Evolutionary conservation across 139 green algal genomes (phyloP).

Genomic region (Raphidocelis subcapitata): DNA sequence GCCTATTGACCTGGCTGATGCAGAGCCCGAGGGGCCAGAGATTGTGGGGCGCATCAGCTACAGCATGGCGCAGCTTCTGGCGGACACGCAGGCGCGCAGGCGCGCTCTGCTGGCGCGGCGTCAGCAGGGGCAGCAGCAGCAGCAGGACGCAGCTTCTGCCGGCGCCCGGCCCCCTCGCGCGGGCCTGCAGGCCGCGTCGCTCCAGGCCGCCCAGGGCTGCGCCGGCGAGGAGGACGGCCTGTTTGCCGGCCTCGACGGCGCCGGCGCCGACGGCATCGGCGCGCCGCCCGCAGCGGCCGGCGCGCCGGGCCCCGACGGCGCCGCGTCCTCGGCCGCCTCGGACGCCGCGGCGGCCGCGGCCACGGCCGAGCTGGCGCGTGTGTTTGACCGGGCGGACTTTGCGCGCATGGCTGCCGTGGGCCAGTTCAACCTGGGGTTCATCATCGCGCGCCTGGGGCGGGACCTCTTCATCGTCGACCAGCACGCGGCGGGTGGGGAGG

Average conservation of each 20-base stretch:
- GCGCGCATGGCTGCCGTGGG: conserved; percentile 60
- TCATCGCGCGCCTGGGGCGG: conserved; percentile 60
- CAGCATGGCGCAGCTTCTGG: no score
- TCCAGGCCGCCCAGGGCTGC: conserved; percentile 3
- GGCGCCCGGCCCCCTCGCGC: neutral
- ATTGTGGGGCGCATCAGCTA: no score
- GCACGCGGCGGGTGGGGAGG: conserved; percentile 78
- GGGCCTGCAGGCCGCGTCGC: conserved; percentile 20
- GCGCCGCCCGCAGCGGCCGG: no score
- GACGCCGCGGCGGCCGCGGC: conserved; percentile 34
- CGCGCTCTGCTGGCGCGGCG: neutral
- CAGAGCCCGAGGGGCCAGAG: no score
- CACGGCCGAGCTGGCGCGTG: conserved; percentile 77
- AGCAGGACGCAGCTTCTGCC: conserved; percentile 1
- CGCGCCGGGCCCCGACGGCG: no score
- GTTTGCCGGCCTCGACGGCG: neutral
- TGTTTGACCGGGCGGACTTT: conserved; percentile 92
- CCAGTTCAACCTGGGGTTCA: conserved; percentile 99
- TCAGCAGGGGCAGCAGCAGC: conserved; percentile 6
- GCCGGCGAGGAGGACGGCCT: neutral
- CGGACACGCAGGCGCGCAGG: no score
- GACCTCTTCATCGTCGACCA: conserved; percentile 99
- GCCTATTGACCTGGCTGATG: neutral
- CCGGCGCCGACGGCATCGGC: neutral
- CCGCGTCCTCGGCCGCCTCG: conserved; percentile 4